Evolutionary conservation across 306 rosid genomes (phyloP), one percentile per base, ranked within the genome.

Genomic region (Cicer bijugum): DNA sequence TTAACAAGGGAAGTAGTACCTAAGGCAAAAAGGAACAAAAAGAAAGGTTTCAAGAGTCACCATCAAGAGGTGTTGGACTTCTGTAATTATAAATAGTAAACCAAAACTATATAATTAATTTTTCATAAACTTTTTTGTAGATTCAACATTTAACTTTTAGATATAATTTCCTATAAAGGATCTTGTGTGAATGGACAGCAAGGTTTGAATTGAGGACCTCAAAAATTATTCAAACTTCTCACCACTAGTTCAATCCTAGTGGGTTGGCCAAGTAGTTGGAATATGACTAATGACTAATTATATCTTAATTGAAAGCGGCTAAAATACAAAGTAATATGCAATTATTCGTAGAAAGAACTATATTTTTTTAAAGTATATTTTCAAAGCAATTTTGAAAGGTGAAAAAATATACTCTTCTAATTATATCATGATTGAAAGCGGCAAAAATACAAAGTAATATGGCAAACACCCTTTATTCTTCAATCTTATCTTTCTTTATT

Each of bases 401-500:
- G 35, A 28, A 28, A 28, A 28, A 28, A 28, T 28, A 28, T 28
- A 4, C 1, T 28, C 35, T 28, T 28, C 57, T 35, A 12, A 75
- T 67, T 12, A 63, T 74, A 67, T 15, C n/a, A 43, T 60, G 17
- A 45, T 61, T 73, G 69, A 44, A 62, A 69, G 61, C 45, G 45
- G 69, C 58, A 23, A 12, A 33, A 68, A 77, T 44, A 58, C 77
- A 58, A 51, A 65, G 63, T 67, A 51, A 39, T 44, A 77, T 37
- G 68, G 74, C 56, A 70, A 75, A 79, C 83, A 70, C 55, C 75
- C 40, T 78, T 76, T 53, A 67, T 58, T 60, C 86, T 84, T 77
- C 52, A 83, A 82, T 75, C 83, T 88, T 83, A 81, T 69, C 80
- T 81, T 72, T 55, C 16, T 73, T 78, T 72, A 12, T 60, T 80